Base-by-base conservation (phyloP, 2,329 filamentous ascomycete species). In the Magnaporthiopsis poae region DNA sequence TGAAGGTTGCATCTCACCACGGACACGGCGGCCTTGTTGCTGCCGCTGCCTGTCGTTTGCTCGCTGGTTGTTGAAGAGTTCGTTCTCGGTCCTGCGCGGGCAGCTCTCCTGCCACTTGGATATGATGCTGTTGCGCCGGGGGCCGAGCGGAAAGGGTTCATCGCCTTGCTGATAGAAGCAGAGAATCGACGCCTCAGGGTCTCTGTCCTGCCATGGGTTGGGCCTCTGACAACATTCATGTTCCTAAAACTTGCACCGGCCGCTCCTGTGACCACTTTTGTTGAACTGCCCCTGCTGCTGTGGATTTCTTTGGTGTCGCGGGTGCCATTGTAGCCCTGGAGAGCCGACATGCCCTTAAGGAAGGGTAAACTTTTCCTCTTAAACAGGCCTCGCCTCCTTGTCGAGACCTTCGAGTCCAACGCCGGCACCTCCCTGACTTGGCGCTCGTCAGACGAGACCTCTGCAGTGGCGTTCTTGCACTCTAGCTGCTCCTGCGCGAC, bases 1-100 rank as follows among this genome's bases (percentile, higher is more conserved):
- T 69, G 65, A 60, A 75, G 66, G 15, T 68, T 66, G 60, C 73
- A 74, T 60, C 7, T 13, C 36, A 52, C 35, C 60, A 62, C 65
- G 36, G 60, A 39, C 29, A 62, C 65, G 25, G 59, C 64, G 31
- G 35, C 62, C 13, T 25, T 64, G 12, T 61, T 36, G 8, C 65
- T 31, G n/a, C 13, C 46, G 3, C 29, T 65, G 64, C 29, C 61
- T 61, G 67, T n/a, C 39, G 13, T 46, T 27, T 39, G 61, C 59
- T 7, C 66, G 64, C 61, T 62, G 52, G 3, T 68, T 33, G 66
- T 69, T 67, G 46, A 67, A 69, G 69, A 60, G 64, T 69, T 2
- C 66, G 65, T 8, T 59, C 61, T 12, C 66, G 59, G 25, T 25
- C 56, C 63, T 5, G 46, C 11, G 31, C 46, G 18, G 29, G 18